Percentiles rank a stretch among this genome's conserved stretches.
These are phyloP conservation scores for Camillea tinctor DNA, from an alignment of 2,329 filamentous ascomycete genomes.

Conservation along the genomic window DNA sequence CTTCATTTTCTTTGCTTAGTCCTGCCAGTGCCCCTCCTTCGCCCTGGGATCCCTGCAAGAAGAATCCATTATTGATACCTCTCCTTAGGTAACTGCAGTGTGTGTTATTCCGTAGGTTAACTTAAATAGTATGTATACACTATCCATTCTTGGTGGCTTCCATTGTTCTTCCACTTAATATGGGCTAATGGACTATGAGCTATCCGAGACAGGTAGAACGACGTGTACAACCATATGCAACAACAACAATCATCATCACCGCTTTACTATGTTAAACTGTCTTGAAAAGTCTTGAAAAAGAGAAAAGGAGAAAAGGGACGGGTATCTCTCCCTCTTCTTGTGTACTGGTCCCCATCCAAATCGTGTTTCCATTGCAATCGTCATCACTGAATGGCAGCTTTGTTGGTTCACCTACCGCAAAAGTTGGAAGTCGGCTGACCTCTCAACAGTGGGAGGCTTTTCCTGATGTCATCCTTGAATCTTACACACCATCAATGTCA, in stretches of 20 bases:
- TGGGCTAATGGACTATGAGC: neutral
- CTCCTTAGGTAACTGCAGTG: too few relatives aligned
- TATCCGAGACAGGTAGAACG: neutral
- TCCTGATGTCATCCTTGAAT: neutral
- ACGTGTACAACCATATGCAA: neutral
- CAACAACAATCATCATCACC: too few relatives aligned
- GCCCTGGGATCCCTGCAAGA: slow-evolving; percentile 6
- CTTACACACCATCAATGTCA: neutral
- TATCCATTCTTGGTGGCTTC: neutral
- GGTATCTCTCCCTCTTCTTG: neutral
- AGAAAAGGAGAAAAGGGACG: neutral
- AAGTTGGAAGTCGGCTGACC: neutral
- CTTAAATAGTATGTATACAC: too few relatives aligned
- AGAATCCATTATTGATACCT: neutral
- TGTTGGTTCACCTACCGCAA: neutral
- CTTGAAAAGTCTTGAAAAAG: neutral
- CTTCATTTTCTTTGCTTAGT: neutral
- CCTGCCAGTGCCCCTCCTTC: neutral
- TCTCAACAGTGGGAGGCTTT: neutral
- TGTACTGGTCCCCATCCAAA: too few relatives aligned
- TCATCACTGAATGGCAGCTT: neutral
- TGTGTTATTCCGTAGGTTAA: too few relatives aligned
- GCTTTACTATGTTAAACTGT: neutral
- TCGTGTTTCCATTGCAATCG: neutral
- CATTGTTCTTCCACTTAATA: neutral